Evolutionary conservation across 257 asterid species (phyloP), one percentile per base, ranked within the genome.

Genomic region (Petrea volubilis): DNA sequence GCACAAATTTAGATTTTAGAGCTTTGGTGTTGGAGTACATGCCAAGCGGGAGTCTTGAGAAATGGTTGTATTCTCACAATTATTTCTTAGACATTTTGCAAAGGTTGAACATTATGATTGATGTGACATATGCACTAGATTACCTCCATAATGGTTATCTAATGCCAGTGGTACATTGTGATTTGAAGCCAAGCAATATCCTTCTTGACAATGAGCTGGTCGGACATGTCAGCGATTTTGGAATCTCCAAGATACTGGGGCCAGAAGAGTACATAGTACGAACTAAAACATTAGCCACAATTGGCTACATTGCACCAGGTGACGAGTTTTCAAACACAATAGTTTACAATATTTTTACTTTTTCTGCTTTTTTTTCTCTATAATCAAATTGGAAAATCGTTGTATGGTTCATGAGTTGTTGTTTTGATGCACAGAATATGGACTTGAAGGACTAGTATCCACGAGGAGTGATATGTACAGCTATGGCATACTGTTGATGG

Each of bases 401-500:
- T 0, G 0, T 49, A 10, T 50, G 34, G n/a, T n/a, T n/a, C n/a
- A n/a, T 67, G 24, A 55, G 25, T 38, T 51, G 62, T 56, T 60
- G 38, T 7, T 38, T 38, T n/a, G 18, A 60, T 72, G 23, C 68
- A n/a, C n/a, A 82, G 83, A 85, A 67, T 85, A 82, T 31, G 90
- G 90, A 67, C 60, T 51, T 44, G 85, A 77, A 65, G 90, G 90
- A 2, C 5, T 82, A 0, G 75, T 77, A 5, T 82, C 85, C 4
- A 74, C 79, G 2, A 69, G 70, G 33, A 57, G 84, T 4, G 88
- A 83, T 51, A n/a, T 74, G 64, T 83, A 80, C 38, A 80, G 90
- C 50, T 79, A 33, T 4, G 84, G 87, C 1, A 43, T 80, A 67
- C 60, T 78, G 63, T 24, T 82, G 70, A 71, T 85, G 82, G 86